Percentiles rank a stretch among this genome's conserved stretches.
phyloP scores from a whole-genome alignment of 306 rosid genomes.

The Cucurbita maxima region DNA sequence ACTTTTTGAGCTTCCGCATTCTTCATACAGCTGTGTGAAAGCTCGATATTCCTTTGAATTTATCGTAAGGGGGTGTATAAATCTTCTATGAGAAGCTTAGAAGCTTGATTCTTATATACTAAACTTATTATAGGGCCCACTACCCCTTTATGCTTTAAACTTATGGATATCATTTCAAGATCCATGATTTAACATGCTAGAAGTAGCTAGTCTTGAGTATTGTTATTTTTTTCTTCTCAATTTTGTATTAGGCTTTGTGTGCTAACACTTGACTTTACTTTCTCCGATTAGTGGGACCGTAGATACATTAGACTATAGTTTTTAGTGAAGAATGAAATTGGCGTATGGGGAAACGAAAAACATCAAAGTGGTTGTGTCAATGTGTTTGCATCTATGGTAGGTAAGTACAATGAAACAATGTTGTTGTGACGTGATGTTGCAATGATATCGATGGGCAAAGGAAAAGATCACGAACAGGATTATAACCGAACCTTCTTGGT shows the following conservation, averaged over 20 bases:
- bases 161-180: background rate
- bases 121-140: background rate
- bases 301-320: background rate
- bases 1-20: background rate
- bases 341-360: background rate
- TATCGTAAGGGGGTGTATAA: background rate
- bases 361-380: background rate
- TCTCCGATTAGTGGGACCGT: background rate
- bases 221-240: background rate
- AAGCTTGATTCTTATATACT: background rate
- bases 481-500: background rate
- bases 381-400: background rate
- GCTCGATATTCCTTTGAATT: background rate
- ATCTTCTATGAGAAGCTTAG: background rate
- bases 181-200: background rate
- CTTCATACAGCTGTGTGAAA: background rate
- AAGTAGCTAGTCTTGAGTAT: background rate
- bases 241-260: background rate
- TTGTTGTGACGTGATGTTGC: background rate
- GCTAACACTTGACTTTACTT: background rate
- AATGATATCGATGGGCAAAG: background rate
- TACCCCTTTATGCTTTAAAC: background rate
- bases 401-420: background rate
- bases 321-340: background rate
- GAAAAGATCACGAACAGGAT: background rate